These are phyloP conservation scores for Cyclospora cayetanensis DNA, from an alignment of 169 alveolate species.

Conservation along the genomic window DNA sequence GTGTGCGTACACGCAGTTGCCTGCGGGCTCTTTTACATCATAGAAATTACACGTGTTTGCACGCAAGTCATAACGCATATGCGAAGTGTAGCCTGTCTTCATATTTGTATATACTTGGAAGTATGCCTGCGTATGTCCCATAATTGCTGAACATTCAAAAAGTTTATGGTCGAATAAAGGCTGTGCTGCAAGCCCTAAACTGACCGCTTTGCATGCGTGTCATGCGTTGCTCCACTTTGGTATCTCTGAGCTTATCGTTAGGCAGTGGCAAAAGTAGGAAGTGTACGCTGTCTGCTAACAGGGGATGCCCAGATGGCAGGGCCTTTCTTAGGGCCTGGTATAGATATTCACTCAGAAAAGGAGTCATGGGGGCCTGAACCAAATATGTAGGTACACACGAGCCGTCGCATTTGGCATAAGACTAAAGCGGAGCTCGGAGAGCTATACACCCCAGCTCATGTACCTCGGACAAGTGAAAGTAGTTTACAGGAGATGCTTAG, in stretches of 20 bases:
- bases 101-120: too few species aligned
- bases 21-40: not conserved
- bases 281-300: constrained; percentile 86
- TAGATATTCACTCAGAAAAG: constrained; percentile 93
- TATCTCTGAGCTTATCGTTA: constrained; percentile 44
- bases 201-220: constrained; percentile 68
- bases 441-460: too few species aligned
- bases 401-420: constrained; percentile 80
- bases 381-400: constrained; percentile 88
- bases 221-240: constrained; percentile 35
- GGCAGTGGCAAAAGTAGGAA: constrained; percentile 87
- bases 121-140: too few species aligned
- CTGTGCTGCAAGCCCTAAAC: constrained; percentile 8
- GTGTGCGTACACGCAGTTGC: not conserved
- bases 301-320: constrained; percentile 79
- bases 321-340: constrained; percentile 93
- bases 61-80: not conserved
- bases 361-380: constrained; percentile 94
- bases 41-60: not conserved
- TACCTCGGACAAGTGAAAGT: too few species aligned
- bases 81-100: not conserved
- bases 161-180: not conserved
- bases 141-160: too few species aligned
- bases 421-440: too few species aligned
- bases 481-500: too few species aligned